Base-by-base conservation (phyloP, 1,284 basidiomycete genomes). In the Irpex sp. region DNA sequence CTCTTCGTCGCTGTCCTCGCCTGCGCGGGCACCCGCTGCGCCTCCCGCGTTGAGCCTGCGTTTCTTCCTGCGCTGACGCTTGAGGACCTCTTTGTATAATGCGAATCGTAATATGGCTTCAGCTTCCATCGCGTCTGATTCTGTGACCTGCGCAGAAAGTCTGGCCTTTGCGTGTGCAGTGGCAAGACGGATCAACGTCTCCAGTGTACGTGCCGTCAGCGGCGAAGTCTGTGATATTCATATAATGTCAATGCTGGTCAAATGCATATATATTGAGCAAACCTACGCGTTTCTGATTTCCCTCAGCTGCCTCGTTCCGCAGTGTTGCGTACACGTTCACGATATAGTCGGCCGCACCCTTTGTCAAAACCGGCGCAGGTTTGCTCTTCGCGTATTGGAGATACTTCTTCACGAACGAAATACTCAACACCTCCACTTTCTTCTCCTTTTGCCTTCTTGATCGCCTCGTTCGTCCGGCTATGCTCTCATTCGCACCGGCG, bases 121-220 rank as follows among this genome's bases (percentile, higher is more conserved):
- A 1, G 96, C 97, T 36, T 91, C 88, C 70, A 84, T 83, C 9
- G 97, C 96, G 75, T 99, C 97, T 4, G 81, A 78, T 71, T 91
- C 86, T 69, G 93, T 89, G 19, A 99, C 94, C 65, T 89, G 91
- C 51, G 82, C 66, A 16, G 95, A 96, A 3, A 99, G 81, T 19
- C 96, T 88, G 12, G 95, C 87, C 77, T 99, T 99, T 63, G 97
- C 97, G 74, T 99, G 97, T 0, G 97, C 97, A 16, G 96, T 99
- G 5, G 97, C 86, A 14, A 99, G 84, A 82, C 97, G 97, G 73
- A 99, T 99, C 52, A 99, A 83, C 0, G 97, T 99, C 77, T 99
- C 97, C 61, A 99, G 87, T 5, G 97, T 98, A 85, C 97, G 95
- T 14, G 97, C 96, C 0, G 97, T 99, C 65, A 99, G 79, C 1